phyloP scores from a whole-genome alignment of 192 early-diverging fungal species.

The Endogone sp. region DNA sequence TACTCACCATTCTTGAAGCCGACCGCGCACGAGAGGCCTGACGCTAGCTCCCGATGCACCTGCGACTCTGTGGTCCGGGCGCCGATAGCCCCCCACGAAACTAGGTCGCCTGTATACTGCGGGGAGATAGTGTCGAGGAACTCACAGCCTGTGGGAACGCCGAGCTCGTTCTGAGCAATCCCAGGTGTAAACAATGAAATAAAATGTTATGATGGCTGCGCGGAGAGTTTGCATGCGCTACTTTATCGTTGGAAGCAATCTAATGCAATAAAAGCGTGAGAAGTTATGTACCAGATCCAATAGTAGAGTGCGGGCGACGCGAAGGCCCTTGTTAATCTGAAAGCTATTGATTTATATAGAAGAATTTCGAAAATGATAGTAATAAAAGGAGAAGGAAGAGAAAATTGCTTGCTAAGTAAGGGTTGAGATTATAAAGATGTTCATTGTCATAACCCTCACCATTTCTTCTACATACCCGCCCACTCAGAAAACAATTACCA shows the following conservation, averaged over 20 bases:
- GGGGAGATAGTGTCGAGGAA: constrained; percentile 81
- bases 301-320: constrained; percentile 66
- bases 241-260: no score
- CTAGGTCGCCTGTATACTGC: constrained; percentile 76
- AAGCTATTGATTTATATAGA: constrained; percentile 45
- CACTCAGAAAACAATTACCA: no score
- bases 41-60: constrained; percentile 78
- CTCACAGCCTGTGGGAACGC: constrained; percentile 72
- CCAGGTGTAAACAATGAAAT: no score
- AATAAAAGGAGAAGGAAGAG: background rate
- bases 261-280: background rate
- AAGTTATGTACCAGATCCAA: constrained; percentile 53
- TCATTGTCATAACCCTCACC: no score
- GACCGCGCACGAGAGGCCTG: constrained; percentile 74
- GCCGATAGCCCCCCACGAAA: constrained; percentile 78
- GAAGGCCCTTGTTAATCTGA: constrained; percentile 81
- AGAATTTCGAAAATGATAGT: background rate
- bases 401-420: no score
- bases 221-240: no score
- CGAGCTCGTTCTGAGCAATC: constrained; percentile 53
- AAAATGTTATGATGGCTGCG: no score
- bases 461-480: background rate
- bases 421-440: no score
- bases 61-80: constrained; percentile 83
- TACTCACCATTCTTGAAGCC: constrained; percentile 76